Evolutionary conservation across 2,329 filamentous ascomycete genomes (phyloP).

Genomic region (Colletotrichum destructivum): DNA sequence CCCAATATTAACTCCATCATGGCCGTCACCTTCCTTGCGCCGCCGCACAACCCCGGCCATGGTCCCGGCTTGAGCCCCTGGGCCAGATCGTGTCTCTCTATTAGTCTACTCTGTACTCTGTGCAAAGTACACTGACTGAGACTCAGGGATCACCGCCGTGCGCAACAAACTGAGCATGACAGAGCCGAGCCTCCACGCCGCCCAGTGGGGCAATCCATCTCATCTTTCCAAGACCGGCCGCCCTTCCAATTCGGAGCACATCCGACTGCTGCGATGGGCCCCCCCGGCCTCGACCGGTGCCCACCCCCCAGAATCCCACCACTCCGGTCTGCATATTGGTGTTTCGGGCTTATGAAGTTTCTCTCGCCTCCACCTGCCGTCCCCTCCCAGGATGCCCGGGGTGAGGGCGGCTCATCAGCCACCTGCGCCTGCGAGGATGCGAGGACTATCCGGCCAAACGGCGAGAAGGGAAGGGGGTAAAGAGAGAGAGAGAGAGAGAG

Average conservation of each 20-base stretch:
- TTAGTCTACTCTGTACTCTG: no score
- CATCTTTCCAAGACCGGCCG: constrained; percentile 32
- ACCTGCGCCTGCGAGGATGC: constrained; percentile 3
- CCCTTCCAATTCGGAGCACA: constrained; percentile 37
- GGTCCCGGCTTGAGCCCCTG: constrained; percentile 27
- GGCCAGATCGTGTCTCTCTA: constrained; percentile 16
- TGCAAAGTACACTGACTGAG: no score
- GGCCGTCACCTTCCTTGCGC: constrained; percentile 28
- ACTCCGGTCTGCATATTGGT: constrained; percentile 35
- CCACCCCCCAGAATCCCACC: constrained; percentile 32
- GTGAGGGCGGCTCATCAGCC: constrained; percentile 25
- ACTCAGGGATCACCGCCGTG: not conserved
- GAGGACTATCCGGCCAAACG: not conserved
- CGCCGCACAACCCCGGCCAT: constrained; percentile 6
- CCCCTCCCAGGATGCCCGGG: constrained; percentile 1
- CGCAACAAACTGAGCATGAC: constrained; percentile 4
- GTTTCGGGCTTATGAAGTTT: constrained; percentile 39
- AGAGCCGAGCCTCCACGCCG: constrained; percentile 11
- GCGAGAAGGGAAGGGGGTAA: not conserved
- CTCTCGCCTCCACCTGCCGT: constrained; percentile 14
- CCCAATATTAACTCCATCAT: constrained; percentile 14
- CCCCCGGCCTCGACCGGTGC: constrained; percentile 32
- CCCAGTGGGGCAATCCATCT: constrained; percentile 23
- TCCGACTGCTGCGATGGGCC: constrained; percentile 16
- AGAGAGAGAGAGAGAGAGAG: no score